These are phyloP conservation scores for Blastocrithidia nonstop DNA, from an alignment of 208 protist genomes.

Conservation along the genomic window DNA sequence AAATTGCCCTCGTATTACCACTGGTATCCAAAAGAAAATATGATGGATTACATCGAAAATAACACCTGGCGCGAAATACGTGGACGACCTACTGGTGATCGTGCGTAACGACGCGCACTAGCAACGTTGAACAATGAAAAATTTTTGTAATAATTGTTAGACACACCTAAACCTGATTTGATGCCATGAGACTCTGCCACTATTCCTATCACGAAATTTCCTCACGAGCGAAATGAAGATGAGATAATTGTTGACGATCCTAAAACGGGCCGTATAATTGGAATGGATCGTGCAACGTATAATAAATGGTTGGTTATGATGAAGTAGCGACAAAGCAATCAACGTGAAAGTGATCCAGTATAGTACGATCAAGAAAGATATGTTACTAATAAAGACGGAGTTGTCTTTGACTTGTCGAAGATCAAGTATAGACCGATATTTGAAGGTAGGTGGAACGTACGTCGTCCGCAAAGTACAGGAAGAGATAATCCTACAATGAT, in stretches of 20 bases:
- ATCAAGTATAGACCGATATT: constrained; percentile 79
- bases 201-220: constrained; percentile 75
- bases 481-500: constrained; percentile 75
- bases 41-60: constrained; percentile 82
- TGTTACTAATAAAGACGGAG: constrained; percentile 76
- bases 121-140: constrained; percentile 9
- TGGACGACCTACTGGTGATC: constrained; percentile 37
- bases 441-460: constrained; percentile 71
- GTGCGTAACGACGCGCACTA: constrained; percentile 26
- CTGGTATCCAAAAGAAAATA: constrained; percentile 78
- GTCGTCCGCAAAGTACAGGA: constrained; percentile 67
- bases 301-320: constrained; percentile 76
- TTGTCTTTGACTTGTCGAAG: constrained; percentile 78
- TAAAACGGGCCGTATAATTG: constrained; percentile 78
- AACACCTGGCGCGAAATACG: constrained; percentile 68
- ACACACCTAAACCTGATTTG: constrained; percentile 31
- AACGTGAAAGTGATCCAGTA: constrained; percentile 63
- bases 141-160: constrained; percentile 18
- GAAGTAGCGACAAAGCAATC: constrained; percentile 40
- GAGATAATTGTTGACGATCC: constrained; percentile 78
- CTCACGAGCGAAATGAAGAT: constrained; percentile 72
- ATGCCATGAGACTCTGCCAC: constrained; percentile 71
- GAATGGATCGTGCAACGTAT: constrained; percentile 76
- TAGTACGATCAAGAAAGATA: constrained; percentile 83
- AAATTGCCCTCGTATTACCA: constrained; percentile 81